A percentile compares a stretch with the other conserved stretches of the same genome.
These are phyloP conservation scores for Brassica hybrid DNA, from an alignment of 441 rosid species.

Conservation along the genomic window DNA sequence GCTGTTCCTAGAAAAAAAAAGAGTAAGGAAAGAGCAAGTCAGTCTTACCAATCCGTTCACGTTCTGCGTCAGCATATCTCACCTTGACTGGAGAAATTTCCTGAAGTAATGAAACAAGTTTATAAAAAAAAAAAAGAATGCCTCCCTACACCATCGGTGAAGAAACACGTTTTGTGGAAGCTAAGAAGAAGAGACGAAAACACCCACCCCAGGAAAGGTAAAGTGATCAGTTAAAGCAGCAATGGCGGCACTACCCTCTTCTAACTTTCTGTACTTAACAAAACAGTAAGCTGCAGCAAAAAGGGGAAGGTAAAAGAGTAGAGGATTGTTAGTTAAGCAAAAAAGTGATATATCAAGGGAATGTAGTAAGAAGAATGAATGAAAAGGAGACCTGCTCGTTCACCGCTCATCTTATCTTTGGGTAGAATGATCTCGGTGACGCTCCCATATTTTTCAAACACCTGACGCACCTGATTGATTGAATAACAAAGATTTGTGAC, in stretches of 20 bases:
- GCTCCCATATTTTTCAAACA: conserved; percentile 77
- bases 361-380: too few species aligned
- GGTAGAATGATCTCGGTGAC: conserved; percentile 74
- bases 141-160: conserved; percentile 19
- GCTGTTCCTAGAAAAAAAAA: too few species aligned
- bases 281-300: conserved; percentile 74
- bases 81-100: conserved; percentile 68
- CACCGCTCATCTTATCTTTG: conserved; percentile 71
- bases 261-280: conserved; percentile 75
- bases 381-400: conserved; percentile 69
- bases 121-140: not conserved
- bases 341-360: too few species aligned
- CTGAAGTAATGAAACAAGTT: conserved; percentile 46
- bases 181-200: conserved; percentile 18
- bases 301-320: not conserved
- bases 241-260: conserved; percentile 81
- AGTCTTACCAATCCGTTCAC: conserved; percentile 60
- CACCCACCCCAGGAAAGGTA: conserved; percentile 89
- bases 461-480: conserved; percentile 56
- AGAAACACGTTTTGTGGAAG: not conserved
- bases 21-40: not conserved
- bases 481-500: too few species aligned
- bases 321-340: not conserved
- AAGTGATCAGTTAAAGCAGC: conserved; percentile 62
- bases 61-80: conserved; percentile 74